A percentile compares a stretch with the other conserved stretches of the same genome.
phyloP scores from a whole-genome alignment of 2,329 filamentous ascomycete species.

The Fusarium devonianum region DNA sequence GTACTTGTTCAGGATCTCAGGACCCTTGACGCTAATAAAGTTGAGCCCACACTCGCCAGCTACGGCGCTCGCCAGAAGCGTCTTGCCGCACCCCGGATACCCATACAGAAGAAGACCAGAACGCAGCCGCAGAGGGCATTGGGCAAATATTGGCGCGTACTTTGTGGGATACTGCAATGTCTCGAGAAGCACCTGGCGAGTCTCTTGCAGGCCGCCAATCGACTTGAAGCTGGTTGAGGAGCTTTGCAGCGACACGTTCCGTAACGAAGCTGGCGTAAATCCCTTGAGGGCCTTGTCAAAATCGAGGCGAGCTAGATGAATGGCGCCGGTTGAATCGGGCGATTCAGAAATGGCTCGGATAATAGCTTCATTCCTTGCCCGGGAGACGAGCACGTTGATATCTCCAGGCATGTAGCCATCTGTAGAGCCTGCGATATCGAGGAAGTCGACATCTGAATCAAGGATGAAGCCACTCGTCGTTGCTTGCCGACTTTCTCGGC shows the following conservation, averaged over 20 bases:
- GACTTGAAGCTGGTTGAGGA: conserved; percentile 92
- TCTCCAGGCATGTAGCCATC: conserved; percentile 99
- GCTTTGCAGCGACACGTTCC: conserved; percentile 92
- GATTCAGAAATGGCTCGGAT: conserved; percentile 77
- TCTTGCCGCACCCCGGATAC: conserved; percentile 96
- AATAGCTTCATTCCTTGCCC: conserved; percentile 90
- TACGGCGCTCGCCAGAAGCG: conserved; percentile 92
- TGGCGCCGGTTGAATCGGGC: conserved; percentile 53
- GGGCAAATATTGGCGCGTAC: conserved; percentile 96
- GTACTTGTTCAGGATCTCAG: conserved; percentile 98
- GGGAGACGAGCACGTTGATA: conserved; percentile 81
- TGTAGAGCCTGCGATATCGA: conserved; percentile 91
- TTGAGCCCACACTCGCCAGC: conserved; percentile 97
- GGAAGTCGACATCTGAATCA: conserved; percentile 81
- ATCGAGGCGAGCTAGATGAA: conserved; percentile 75
- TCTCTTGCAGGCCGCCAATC: conserved; percentile 87
- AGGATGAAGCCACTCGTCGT: conserved; percentile 72
- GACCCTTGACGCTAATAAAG: conserved; percentile 98
- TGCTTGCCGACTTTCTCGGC: conserved; percentile 47
- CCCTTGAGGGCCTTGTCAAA: conserved; percentile 87
- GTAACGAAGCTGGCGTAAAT: conserved; percentile 92
- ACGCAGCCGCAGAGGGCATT: conserved; percentile 91
- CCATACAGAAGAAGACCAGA: conserved; percentile 94
- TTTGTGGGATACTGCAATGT: conserved; percentile 97
- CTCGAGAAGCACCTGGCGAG: conserved; percentile 89